Conservation (phyloP, 1,284 basidiomycete species). For the Moesziomyces globuligerus region DNA sequence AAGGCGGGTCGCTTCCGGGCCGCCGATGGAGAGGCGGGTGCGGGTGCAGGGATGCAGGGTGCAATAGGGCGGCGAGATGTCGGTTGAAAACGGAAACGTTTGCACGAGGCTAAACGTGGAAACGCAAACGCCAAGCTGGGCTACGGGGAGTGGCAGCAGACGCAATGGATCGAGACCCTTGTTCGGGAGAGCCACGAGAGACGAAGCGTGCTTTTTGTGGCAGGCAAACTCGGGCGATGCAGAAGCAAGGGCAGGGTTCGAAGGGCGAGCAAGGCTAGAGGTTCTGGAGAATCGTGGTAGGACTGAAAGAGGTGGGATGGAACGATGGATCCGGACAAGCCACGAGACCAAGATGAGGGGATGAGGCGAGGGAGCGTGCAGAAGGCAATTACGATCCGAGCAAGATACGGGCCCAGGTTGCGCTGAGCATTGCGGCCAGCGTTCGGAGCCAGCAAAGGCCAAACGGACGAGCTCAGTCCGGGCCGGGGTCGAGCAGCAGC, state of each 20-base stretch:
- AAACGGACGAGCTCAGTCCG: too few relatives aligned
- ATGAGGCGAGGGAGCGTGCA: not conserved
- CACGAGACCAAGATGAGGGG: not conserved
- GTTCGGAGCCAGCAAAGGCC: too few relatives aligned
- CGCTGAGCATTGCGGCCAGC: too few relatives aligned
- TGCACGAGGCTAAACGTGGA: too few relatives aligned
- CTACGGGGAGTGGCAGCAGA: too few relatives aligned
- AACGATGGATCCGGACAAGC: conserved; percentile 9
- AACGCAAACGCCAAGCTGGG: too few relatives aligned
- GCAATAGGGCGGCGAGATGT: not conserved
- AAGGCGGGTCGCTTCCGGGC: not conserved
- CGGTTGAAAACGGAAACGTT: too few relatives aligned
- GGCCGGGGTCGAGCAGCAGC: too few relatives aligned
- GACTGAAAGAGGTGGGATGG: conserved; percentile 7
- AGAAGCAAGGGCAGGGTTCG: not conserved
- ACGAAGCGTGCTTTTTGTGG: not conserved
- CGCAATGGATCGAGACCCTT: not conserved
- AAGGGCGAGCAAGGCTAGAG: not conserved
- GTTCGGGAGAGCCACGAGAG: not conserved
- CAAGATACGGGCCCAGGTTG: too few relatives aligned
- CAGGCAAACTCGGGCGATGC: not conserved
- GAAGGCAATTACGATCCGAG: too few relatives aligned
- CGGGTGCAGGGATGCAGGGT: not conserved
- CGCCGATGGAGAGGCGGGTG: too few relatives aligned
- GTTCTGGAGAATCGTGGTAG: conserved; percentile 2